phyloP scores from a whole-genome alignment of 257 asterid genomes.

The Solanum chmielewskii region DNA sequence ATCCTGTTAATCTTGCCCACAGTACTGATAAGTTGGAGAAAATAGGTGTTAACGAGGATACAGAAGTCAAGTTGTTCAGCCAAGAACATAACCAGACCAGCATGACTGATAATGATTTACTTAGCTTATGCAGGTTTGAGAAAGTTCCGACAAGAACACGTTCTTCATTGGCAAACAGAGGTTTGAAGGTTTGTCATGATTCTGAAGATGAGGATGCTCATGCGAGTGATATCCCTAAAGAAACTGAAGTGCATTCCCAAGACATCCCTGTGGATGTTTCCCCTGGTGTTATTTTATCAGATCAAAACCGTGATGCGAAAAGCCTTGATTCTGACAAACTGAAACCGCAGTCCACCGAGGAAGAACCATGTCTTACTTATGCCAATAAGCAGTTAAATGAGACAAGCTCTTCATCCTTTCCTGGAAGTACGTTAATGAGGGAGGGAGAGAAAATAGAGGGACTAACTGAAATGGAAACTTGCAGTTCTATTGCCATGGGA shows the following conservation, averaged over 20 bases:
- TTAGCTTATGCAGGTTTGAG: slow-evolving; percentile 44
- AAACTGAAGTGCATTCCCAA: slow-evolving; percentile 19
- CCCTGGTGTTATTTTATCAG: slow-evolving; percentile 25
- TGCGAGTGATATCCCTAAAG: slow-evolving; percentile 29
- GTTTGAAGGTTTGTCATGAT: slow-evolving; percentile 28
- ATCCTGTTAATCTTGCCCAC: slow-evolving; percentile 14
- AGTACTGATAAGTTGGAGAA: slow-evolving; percentile 18
- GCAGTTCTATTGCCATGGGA: slow-evolving; percentile 23
- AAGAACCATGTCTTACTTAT: slow-evolving; percentile 15
- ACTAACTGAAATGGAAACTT: slow-evolving; percentile 28
- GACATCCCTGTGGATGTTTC: slow-evolving; percentile 32
- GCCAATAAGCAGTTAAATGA: slow-evolving; percentile 12
- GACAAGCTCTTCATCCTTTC: slow-evolving; percentile 15
- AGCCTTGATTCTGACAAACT: slow-evolving; percentile 16
- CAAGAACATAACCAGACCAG: slow-evolving; percentile 20
- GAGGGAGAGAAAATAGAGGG: slow-evolving; percentile 24
- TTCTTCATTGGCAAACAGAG: slow-evolving; percentile 41
- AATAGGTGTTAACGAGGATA: slow-evolving; percentile 19
- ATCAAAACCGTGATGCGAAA: slow-evolving; percentile 18
- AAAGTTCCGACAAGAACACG: slow-evolving; percentile 67
- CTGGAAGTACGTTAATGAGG: slow-evolving; percentile 17
- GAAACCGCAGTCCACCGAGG: slow-evolving; percentile 14
- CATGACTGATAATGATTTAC: slow-evolving; percentile 32
- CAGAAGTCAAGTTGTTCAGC: slow-evolving; percentile 3
- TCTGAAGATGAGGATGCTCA: slow-evolving; percentile 21